Base-by-base conservation (phyloP, 306 rosid species). In the Alnus glutinosa region DNA sequence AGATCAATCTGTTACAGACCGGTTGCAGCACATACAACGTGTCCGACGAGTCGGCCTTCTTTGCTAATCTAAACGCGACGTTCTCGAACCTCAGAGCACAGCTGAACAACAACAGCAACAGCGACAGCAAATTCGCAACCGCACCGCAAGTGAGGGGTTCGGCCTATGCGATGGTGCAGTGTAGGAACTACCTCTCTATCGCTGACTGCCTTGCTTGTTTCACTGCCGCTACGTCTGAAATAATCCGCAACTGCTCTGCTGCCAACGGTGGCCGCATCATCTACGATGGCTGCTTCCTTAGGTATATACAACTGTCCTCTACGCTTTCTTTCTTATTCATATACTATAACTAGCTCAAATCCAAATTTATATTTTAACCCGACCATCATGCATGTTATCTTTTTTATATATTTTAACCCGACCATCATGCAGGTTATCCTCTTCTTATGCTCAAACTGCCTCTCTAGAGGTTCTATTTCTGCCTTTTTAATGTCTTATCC, bases 241-340 rank as follows among this genome's bases (percentile, higher is more conserved):
- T 34, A 1, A 88, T 91, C 23, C 86, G 92, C 49, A 89, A 85
- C 48, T 89, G 97, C 87, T 91, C 89, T 18, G 85, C 84, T 36
- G 89, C 97, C 59, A 89, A 88, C 74, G 97, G 97, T 51, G 97
- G 86, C 13, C 97, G 97, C 1, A 89, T 83, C 84, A 80, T 91
- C 72, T 92, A 88, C 28, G 94, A 92, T 14, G 97, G 94, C 28
- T 92, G 97, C 90, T 87, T 92, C 78, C 88, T 92, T 73, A 87
- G 94, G 94, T 89, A 80, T 80, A 3, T 36, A 3, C 3, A 36
- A 36, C 3, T 36, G 1, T 36, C 44, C 44, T 39, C 5, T 5
- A 39, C 5, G 5, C 44, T 39, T 3, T 0, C 5, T 39, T 39
- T 39, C 44, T 4, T 39, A 39, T 39, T 39, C 4, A 39, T 2